Evolutionary conservation across 176 grass and related monocot genomes (phyloP), one percentile per base, ranked within the genome.

Genomic region (Cenchrus fungigraminus): DNA sequence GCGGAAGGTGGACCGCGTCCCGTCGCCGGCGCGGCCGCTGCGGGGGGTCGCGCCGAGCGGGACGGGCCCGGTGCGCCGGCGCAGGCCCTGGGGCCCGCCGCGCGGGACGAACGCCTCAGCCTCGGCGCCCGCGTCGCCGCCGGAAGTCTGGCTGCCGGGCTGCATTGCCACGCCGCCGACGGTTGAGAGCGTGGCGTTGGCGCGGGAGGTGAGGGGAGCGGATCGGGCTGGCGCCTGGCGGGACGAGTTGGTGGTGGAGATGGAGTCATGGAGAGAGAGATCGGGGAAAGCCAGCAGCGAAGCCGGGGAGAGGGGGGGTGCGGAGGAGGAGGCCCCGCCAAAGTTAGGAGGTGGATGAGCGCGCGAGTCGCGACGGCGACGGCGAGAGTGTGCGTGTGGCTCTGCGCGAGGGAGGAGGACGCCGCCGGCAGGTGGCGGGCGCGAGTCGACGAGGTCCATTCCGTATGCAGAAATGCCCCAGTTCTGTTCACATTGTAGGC

Each of bases 1-100:
- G 6, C 93, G 75, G 83, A 95, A 90, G 58, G 90, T 88, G 61
- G 82, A 63, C 14, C 80, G 78, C 84, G 71, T 83, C 20, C 42
- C 17, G 20, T n/a, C 54, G 58, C 8, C 49, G 19, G 51, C 43
- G 44, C 60, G 72, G 59, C 9, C 77, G 14, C 76, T 74, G 71
- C 42, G 37, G n/a, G 84, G 79, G 31, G 61, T 40, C 51, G 80
- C 55, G 51, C 49, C 56, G 81, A 63, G n/a, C 49, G 72, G 1
- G 10, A 5, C 19, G 7, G 43, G 60, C 8, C 53, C 49, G 8
- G 59, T 6, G 49, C 86, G 87, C 12, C 72, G 83, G 56, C 87
- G 87, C 17, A 91, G 84, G 59, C 80, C 70, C 32, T 72, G 74
- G 19, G 65, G 60, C 55, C 62, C 62, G 32, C 59, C 78, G 42